phyloP scores from a whole-genome alignment of 2,329 filamentous ascomycete species.

The Fusarium nelsonii region DNA sequence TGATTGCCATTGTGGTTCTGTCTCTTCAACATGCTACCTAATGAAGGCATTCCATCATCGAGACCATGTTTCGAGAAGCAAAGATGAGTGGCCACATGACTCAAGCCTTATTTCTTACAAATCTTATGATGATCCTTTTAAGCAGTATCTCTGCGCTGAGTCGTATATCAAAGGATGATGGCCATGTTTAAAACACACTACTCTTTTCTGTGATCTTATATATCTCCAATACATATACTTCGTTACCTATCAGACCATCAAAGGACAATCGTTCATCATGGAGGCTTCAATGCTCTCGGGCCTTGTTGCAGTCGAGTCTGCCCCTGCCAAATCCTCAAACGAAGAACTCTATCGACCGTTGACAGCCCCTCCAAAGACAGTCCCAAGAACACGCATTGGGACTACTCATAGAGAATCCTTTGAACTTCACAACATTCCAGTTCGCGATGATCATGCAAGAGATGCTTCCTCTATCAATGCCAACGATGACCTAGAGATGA shows the following conservation, averaged over 20 bases:
- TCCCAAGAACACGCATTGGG: constrained; percentile 56
- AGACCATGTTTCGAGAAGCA: constrained; percentile 5
- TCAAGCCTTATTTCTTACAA: constrained; percentile 5
- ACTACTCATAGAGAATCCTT: constrained; percentile 52
- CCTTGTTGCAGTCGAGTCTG: constrained; percentile 52
- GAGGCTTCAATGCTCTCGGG: constrained; percentile 51
- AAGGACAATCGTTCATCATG: constrained; percentile 46
- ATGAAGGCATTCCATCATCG: constrained; percentile 31
- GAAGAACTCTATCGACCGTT: constrained; percentile 44
- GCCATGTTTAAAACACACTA: neutral
- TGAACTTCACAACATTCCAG: constrained; percentile 47
- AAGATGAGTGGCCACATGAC: constrained; percentile 26
- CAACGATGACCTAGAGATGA: constrained; percentile 63
- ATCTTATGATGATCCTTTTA: neutral
- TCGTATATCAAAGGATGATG: constrained; percentile 7
- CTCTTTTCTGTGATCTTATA: neutral
- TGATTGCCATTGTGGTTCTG: neutral
- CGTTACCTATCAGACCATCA: neutral
- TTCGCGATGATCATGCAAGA: constrained; percentile 11
- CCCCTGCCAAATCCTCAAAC: constrained; percentile 25
- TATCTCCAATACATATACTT: too few species aligned
- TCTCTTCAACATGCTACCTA: constrained; percentile 5
- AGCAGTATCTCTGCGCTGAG: neutral
- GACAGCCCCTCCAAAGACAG: constrained; percentile 52
- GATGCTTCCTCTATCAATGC: constrained; percentile 18